A percentile compares a stretch with the other conserved stretches of the same genome.
These are phyloP conservation scores for Turritis glabra DNA, from an alignment of 345 rosid species.

Conservation along the genomic window DNA sequence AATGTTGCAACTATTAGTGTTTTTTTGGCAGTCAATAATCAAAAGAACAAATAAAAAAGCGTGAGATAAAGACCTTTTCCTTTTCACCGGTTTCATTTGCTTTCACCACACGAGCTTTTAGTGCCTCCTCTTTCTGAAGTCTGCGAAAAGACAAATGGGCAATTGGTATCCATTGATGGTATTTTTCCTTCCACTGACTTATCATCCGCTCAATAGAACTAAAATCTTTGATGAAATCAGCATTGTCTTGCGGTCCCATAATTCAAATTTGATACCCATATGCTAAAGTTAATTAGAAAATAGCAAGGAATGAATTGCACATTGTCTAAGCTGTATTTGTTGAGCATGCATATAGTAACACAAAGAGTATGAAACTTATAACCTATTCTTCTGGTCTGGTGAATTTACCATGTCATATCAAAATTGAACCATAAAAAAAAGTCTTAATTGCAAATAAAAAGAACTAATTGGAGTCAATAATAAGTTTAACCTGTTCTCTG, in stretches of 20 bases:
- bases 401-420: conserved; percentile 3
- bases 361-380: conserved; percentile 1
- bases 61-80: conserved; percentile 59
- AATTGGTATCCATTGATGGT: conserved; percentile 8
- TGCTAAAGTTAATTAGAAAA: not conserved
- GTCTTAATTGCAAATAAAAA: not conserved
- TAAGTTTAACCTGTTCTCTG: conserved; percentile 65
- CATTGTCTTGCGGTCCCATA: not conserved
- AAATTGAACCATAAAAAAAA: not conserved
- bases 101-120: conserved; percentile 77
- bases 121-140: conserved; percentile 84
- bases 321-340: conserved; percentile 5
- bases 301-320: not conserved
- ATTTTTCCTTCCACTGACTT: conserved; percentile 9
- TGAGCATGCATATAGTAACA: conserved; percentile 7
- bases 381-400: not conserved
- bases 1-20: conserved; percentile 8
- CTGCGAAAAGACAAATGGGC: conserved; percentile 41
- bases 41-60: conserved; percentile 8
- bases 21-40: not conserved
- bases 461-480: not conserved
- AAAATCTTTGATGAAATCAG: conserved; percentile 5
- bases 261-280: conserved; percentile 6
- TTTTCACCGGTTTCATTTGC: conserved; percentile 74
- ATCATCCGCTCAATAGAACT: conserved; percentile 1